phyloP scores from a whole-genome alignment of 2,329 filamentous ascomycete genomes.

The Leptographium radiaticola region DNA sequence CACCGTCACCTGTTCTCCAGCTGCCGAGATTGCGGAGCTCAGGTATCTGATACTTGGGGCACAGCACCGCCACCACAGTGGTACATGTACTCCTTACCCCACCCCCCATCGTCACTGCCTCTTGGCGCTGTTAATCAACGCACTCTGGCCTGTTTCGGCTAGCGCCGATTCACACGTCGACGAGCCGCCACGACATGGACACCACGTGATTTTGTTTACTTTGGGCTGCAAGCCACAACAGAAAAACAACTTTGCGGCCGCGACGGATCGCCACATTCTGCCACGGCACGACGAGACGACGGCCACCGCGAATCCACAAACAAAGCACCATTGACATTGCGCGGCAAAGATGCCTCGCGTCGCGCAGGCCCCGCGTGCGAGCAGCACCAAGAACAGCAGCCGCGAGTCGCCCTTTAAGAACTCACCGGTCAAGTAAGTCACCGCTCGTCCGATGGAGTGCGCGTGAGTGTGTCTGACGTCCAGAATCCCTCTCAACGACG shows the following conservation, averaged over 20 bases:
- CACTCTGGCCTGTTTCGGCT: no score
- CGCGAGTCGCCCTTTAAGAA: conserved; percentile 42
- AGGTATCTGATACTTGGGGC: no score
- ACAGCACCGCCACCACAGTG: background rate
- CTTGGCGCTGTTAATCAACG: no score
- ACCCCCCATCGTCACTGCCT: no score
- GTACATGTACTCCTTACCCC: no score
- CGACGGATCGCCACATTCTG: conserved; percentile 4
- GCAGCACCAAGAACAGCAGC: conserved; percentile 20
- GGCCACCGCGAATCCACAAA: conserved; percentile 10
- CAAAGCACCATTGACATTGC: background rate
- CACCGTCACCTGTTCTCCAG: no score
- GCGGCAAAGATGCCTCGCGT: conserved; percentile 41
- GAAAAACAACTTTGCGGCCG: background rate
- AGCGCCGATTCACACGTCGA: no score
- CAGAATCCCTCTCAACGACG: conserved; percentile 93
- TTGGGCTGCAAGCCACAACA: conserved; percentile 8
- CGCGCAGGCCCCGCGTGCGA: conserved; percentile 38
- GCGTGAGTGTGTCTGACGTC: no score
- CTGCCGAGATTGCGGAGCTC: no score
- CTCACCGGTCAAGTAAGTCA: conserved; percentile 40
- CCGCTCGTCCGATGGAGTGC: background rate
- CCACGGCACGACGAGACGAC: background rate
- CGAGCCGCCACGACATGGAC: background rate
- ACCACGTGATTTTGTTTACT: conserved; percentile 17